A percentile compares a stretch with the other conserved stretches of the same genome.
Evolutionary conservation across 2,329 filamentous ascomycete genomes (phyloP).

Genomic region (Stemphylium beticola): DNA sequence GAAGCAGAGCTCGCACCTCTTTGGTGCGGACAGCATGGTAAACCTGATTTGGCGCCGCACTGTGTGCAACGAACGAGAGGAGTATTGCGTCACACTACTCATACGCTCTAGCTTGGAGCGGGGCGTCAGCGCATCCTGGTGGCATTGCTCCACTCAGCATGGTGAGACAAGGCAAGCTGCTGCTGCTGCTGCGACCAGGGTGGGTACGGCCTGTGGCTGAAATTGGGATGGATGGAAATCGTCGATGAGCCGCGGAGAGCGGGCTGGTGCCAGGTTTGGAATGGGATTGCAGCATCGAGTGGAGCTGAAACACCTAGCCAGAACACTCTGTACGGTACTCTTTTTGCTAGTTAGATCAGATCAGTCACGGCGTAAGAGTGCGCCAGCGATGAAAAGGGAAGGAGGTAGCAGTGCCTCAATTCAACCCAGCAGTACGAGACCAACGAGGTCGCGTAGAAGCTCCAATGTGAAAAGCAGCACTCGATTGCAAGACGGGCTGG

Average conservation of each 20-base stretch:
- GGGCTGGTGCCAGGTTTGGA: conserved; percentile 30
- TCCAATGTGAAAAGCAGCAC: neutral
- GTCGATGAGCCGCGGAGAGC: conserved; percentile 36
- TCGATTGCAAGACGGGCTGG: neutral
- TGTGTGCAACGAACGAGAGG: conserved; percentile 36
- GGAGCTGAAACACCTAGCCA: conserved; percentile 19
- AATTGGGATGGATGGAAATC: conserved; percentile 35
- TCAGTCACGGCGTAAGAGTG: neutral
- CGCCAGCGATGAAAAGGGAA: neutral
- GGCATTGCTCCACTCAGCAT: conserved; percentile 31
- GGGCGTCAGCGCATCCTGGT: conserved; percentile 40
- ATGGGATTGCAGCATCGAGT: conserved; percentile 20
- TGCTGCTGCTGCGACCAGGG: conserved; percentile 27
- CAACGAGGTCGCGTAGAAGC: neutral
- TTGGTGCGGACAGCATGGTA: conserved; percentile 29
- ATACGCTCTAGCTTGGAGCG: conserved; percentile 34
- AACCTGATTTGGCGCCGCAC: conserved; percentile 47
- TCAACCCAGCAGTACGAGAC: neutral
- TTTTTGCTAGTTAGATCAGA: neutral
- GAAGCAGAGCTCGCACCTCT: conserved; percentile 46
- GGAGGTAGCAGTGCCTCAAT: neutral
- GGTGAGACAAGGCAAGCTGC: conserved; percentile 37
- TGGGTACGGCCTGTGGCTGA: conserved; percentile 37
- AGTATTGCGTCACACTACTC: conserved; percentile 45
- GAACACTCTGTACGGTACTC: neutral